Evolutionary conservation across 371 early-diverging fungal species (phyloP), one percentile per base, ranked within the genome.

Genomic region (Thermomucor indicae-seudaticae): DNA sequence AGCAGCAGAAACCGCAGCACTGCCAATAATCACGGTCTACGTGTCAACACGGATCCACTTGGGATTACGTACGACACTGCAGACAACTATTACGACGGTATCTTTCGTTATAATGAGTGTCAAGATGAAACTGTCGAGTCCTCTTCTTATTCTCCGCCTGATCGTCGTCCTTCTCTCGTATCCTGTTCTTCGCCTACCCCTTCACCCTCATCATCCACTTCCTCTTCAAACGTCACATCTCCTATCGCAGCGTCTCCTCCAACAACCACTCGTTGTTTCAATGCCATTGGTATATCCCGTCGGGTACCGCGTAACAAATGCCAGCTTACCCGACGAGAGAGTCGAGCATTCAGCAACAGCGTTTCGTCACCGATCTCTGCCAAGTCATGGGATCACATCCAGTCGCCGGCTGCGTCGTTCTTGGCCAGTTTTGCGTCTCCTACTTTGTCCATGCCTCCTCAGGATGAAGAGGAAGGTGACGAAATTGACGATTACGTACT

Each of bases 401-500:
- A 67, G 42, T 84, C 84, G 6, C 83, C 81, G 11, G 86, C 86
- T 8, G 82, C 75, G 4, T 79, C 82, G 8, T 84, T 83, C 49
- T 57, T 86, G 17, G 72, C 82, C 24, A 62, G 62, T 20, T 73
- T 83, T 45, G 81, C 68, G 28, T 67, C 73, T 24, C 57, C 65
- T 12, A 59, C 67, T 4, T 40, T 24, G 38, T 41, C 29, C 29
- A 29, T 57, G 24, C 34, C 44, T 4, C 31, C 57, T 7, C 56
- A 66, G 24, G n/a, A n/a, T n/a, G 71, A 74, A 42, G 63, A 69
- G 12, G 70, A 68, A 10, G 87, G 86, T 30, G 79, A 89, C 62
- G 70, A 84, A 60, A 65, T 89, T 51, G 89, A 85, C 42, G 77
- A 81, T 23, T 88, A 78, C 56, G 57, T 72, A 6, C 53, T 88